These are phyloP conservation scores for Penicillium canescens DNA, from an alignment of 495 filamentous ascomycete genomes.

Conservation along the genomic window DNA sequence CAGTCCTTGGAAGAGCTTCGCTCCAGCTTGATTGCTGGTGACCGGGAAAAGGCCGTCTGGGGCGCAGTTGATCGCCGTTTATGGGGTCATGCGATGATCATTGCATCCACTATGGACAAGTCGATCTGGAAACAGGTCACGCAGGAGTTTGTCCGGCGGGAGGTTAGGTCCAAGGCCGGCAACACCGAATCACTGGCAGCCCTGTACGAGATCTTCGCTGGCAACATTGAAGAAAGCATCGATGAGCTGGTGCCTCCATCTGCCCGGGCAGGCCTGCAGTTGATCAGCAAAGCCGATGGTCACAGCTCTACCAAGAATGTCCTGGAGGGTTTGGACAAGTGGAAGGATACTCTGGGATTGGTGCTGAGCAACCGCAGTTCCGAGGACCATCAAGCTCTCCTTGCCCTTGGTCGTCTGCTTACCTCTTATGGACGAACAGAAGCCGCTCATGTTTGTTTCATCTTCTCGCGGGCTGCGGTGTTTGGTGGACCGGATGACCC, in stretches of 20 bases:
- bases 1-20: slow-evolving; percentile 68
- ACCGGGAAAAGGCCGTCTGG: slow-evolving; percentile 92
- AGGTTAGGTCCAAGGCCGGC: slow-evolving; percentile 75
- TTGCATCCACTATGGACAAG: slow-evolving; percentile 72
- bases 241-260: slow-evolving; percentile 96
- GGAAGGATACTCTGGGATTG: slow-evolving; percentile 86
- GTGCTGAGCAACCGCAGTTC: slow-evolving; percentile 83
- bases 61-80: slow-evolving; percentile 87
- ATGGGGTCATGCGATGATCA: slow-evolving; percentile 95
- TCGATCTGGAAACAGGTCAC: slow-evolving; percentile 86
- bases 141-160: slow-evolving; percentile 89
- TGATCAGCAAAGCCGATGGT: slow-evolving; percentile 70
- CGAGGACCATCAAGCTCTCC: slow-evolving; percentile 73
- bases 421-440: slow-evolving; percentile 83
- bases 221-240: slow-evolving; percentile 90
- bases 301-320: slow-evolving; percentile 67
- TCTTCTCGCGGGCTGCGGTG: slow-evolving; percentile 59
- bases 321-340: slow-evolving; percentile 83
- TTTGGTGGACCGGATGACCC: slow-evolving; percentile 86
- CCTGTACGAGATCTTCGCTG: slow-evolving; percentile 89
- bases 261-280: slow-evolving; percentile 86
- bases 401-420: slow-evolving; percentile 81
- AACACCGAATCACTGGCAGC: slow-evolving; percentile 85
- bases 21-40: slow-evolving; percentile 69
- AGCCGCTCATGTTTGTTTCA: slow-evolving; percentile 86